Base-by-base conservation (phyloP, 805 yeast genomes). In the Cyberlindnera subsufficiens region DNA sequence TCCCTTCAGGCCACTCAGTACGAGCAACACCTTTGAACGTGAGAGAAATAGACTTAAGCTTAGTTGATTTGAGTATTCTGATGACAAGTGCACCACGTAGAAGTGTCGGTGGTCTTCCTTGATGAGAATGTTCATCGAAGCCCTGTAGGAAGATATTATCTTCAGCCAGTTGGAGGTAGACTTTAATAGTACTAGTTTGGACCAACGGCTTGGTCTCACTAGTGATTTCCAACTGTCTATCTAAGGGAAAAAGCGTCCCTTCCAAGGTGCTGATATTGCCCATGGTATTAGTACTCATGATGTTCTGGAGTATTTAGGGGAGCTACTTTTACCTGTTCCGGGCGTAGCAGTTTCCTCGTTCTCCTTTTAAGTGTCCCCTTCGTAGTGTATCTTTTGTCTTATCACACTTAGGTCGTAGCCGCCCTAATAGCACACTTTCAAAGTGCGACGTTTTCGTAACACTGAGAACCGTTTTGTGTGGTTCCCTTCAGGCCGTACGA, bases 1-100 rank as follows among this genome's bases (percentile, higher is more conserved):
- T 90, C 3, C 99, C 99, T 57, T 93, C 97, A 3, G 97, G 97
- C 96, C 97, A 90, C 47, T 90, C 96, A 0, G 96, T 90, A 50
- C 85, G 72, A 31, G 85, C 75, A 2, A 61, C 58, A 1, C 96
- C 97, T 40, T 72, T 71, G 52, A 90, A 78, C 2, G 71, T 67
- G 38, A 90, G 67, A 5, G 66, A 59, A 11, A 90, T 76, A 16
- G 75, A 59, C 60, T 84, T 86, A 46, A 90, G 67, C 58, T 80
- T 86, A 25, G 82, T 71, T 0, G 91, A 82, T 54, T 87, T 88
- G 37, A 79, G 54, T 6, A 90, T 74, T 38, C 90, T 70, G 3
- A 90, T 47, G 38, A 82, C 75, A 16, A 90, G 65, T 25, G 89
- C 77, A 2, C 98, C 98, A 42, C 98, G 71, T 30, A 90, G 69